These are phyloP conservation scores for Rosa rugosa DNA, from an alignment of 306 rosid species.

Conservation along the genomic window DNA sequence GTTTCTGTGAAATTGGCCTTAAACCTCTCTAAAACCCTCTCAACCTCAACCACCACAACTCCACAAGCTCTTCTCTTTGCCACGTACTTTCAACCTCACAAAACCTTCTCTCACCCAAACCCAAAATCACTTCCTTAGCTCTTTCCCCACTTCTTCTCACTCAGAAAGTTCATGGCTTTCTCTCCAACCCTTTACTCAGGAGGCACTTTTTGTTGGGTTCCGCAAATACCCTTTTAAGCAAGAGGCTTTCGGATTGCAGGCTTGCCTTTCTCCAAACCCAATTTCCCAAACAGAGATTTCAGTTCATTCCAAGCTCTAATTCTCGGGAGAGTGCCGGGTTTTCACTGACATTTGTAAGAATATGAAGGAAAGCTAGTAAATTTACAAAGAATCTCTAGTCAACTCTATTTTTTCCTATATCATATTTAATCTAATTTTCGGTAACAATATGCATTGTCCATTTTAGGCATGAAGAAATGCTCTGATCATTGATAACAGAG, in stretches of 20 bases:
- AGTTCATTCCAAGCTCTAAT: constrained; percentile 23
- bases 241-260: constrained; percentile 28
- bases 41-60: constrained; percentile 18
- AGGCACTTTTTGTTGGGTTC: constrained; percentile 30
- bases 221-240: constrained; percentile 35
- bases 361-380: neutral
- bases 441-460: neutral
- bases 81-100: constrained; percentile 26
- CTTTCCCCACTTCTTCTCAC: constrained; percentile 22
- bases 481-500: neutral
- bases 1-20: constrained; percentile 34
- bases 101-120: constrained; percentile 29
- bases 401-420: too few relatives aligned
- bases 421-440: too few relatives aligned
- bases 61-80: constrained; percentile 30
- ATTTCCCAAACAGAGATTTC: constrained; percentile 36
- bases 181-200: constrained; percentile 35
- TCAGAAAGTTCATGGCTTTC: constrained; percentile 33
- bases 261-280: constrained; percentile 29
- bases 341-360: neutral
- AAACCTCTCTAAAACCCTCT: constrained; percentile 26
- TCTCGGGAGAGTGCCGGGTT: constrained; percentile 37
- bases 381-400: too few relatives aligned
- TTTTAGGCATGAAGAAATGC: neutral
- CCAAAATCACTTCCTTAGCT: constrained; percentile 31